Conservation (phyloP, 176 grass and related monocot species). For the Metroxylon sagu region DNA sequence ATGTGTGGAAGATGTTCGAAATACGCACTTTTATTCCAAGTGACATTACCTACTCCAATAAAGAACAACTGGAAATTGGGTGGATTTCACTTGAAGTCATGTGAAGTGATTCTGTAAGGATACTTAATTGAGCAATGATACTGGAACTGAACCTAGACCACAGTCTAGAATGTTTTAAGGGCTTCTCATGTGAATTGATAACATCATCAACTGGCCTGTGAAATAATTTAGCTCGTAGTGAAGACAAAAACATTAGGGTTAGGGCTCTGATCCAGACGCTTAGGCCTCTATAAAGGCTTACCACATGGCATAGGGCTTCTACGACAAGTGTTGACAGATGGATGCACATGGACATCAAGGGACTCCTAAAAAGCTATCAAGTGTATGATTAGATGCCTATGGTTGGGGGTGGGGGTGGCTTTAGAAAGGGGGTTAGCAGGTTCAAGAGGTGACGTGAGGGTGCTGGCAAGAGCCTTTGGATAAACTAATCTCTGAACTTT, state of each 20-base stretch:
- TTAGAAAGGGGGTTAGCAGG: background rate
- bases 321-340: background rate
- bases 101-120: background rate
- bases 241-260: background rate
- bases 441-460: background rate
- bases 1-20: background rate
- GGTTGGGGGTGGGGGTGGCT: background rate
- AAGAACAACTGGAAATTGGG: background rate
- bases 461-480: background rate
- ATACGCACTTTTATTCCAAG: background rate
- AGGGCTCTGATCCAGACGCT: background rate
- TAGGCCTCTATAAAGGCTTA: background rate
- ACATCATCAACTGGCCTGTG: background rate
- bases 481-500: background rate
- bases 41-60: conserved; percentile 1
- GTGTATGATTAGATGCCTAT: background rate
- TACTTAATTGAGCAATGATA: background rate
- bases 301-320: background rate
- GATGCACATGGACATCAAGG: background rate
- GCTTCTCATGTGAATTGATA: background rate
- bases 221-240: background rate
- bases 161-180: background rate
- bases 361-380: too few relatives aligned
- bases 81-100: conserved; percentile 4
- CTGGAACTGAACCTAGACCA: background rate